These are phyloP conservation scores for Gossypium australe DNA, from an alignment of 345 rosid species.

Conservation along the genomic window DNA sequence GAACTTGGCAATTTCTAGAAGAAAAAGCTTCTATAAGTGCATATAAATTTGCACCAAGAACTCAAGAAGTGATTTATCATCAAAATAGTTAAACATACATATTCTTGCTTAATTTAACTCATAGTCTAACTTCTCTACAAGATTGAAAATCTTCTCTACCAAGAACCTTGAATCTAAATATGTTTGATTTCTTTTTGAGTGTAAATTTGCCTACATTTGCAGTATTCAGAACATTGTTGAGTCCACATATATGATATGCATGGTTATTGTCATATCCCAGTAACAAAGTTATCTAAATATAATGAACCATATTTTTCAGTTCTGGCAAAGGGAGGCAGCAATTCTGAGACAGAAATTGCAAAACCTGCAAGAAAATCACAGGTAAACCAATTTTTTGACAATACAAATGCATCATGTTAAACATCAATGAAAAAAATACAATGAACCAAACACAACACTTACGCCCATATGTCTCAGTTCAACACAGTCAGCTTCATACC, in stretches of 20 bases:
- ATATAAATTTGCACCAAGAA: too few species aligned
- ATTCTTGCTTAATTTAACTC: neutral
- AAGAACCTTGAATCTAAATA: neutral
- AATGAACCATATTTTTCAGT: constrained; percentile 37
- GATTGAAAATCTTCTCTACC: neutral
- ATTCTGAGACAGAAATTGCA: constrained; percentile 66
- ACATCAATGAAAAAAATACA: neutral
- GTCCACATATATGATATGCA: neutral
- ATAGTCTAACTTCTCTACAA: neutral
- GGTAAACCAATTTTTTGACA: constrained; percentile 36
- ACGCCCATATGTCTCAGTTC: neutral
- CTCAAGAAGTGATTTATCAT: too few species aligned
- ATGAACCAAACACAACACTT: neutral
- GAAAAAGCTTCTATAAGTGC: too few species aligned
- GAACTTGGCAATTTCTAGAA: too few species aligned
- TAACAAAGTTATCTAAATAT: neutral
- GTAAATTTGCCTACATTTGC: neutral
- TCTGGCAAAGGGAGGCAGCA: constrained; percentile 80
- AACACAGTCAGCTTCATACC: neutral
- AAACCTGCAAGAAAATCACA: constrained; percentile 67
- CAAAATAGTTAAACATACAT: too few species aligned
- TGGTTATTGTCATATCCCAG: neutral
- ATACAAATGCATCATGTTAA: neutral
- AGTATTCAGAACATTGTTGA: neutral
- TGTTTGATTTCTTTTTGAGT: neutral